Evolutionary conservation across 2,329 filamentous ascomycete species (phyloP), one percentile per base, ranked within the genome.

Genomic region (Neofusicoccum kwambonambiense): DNA sequence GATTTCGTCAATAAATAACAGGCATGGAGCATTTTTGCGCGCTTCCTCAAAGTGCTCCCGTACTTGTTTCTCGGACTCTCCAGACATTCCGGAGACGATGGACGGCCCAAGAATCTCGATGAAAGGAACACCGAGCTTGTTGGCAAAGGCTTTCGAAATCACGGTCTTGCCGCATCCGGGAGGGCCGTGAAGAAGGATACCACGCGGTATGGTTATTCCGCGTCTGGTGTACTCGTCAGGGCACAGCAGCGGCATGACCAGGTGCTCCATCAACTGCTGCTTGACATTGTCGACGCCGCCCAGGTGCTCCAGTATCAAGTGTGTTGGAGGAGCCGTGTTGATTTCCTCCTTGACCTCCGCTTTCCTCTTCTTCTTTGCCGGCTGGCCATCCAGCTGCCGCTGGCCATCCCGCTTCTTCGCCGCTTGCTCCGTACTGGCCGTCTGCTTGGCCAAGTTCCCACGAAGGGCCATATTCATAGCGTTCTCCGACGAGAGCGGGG

Each of bases 1-100:
- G 61, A 98, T 91, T 70, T 97, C 90, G 70, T 97, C 93, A 65
- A 98, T 90, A 72, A 97, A 96, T 4, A 99, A 84, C 4, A 99
- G 83, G 72, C 92, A 96, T 0, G 95, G 95, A 0, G 94, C 93
- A 42, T 93, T 84, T 64, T 87, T 86, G 74, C 91, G 92, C 0
- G 95, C 95, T 72, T 95, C 91, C 12, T 98, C 93, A 67, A 96
- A 96, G 54, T 92, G 84, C 69, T 94, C 91, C 41, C 92, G 84
- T 34, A 96, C 86, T 66, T 92, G 92, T 79, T 93, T 93, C 76
- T 96, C 92, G 0, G 91, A 94, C 74, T 95, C 92, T 70, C 92
- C 92, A 39, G 91, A 95, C 88, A 94, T 95, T 19, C 92, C 91
- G 15, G 90, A 92, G 0, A 96, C 89, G 39, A 96, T 85, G 0